Evolutionary conservation across 2,329 filamentous ascomycete species (phyloP), one percentile per base, ranked within the genome.

Genomic region (Colletotrichum melonis): DNA sequence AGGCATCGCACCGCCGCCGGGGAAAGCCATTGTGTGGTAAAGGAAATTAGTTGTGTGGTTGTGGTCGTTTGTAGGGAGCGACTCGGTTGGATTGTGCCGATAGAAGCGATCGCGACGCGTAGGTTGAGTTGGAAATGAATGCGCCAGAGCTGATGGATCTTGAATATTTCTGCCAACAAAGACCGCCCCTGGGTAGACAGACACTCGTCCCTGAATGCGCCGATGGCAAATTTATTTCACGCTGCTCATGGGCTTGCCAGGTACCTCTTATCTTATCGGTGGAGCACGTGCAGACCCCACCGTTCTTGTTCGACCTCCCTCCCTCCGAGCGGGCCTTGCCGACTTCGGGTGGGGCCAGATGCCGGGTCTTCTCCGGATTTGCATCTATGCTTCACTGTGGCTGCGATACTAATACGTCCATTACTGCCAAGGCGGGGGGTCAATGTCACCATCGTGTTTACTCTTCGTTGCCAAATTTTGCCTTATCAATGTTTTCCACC

Each of bases 131-230:
- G 38, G 35, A 42, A 42, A 30, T 28, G 26, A 62, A 35, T 60
- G 63, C 46, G 67, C 64, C 57, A 42, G 63, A 54, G 73, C 38
- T 76, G 75, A 75, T 69, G 73, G 76, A 77, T 76, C 69, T 14
- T 74, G 74, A 81, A 78, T 78, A 80, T 82, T 86, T 86, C 80
- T 86, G 84, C 84, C 84, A 19, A 0, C 0, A 0, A 8, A 75
- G 67, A 85, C 84, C 84, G 83, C 84, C 76, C 54, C 42, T 49
- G n/a, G 12, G 11, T 52, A 26, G 32, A 35, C 11, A 35, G 52
- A 22, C 5, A n/a, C 22, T 52, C 26, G 42, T 49, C 19, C 28
- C 30, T 70, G 14, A 58, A 42, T 55, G 24, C 16, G 22, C 9
- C 28, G 28, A 42, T 22, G 24, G 42, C 56, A 67, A 70, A 70